These are phyloP conservation scores for maize (Zea mays) DNA, from an alignment of 176 grass and related monocot species.

Conservation along the genomic window DNA sequence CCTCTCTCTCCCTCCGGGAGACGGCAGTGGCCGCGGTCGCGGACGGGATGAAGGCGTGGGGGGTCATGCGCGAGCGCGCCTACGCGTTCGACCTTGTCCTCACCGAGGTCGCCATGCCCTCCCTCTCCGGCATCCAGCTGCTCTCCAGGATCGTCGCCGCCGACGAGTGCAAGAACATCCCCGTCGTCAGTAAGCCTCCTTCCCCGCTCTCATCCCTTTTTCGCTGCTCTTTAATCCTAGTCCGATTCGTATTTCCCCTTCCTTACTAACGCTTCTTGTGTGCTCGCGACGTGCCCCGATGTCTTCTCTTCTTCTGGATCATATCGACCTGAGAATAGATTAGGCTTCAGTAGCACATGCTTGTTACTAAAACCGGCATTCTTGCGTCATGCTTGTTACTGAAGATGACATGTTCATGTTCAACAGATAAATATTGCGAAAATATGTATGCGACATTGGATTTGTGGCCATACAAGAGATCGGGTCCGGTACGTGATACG, in stretches of 20 bases:
- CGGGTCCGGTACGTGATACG: too few relatives aligned
- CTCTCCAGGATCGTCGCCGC: conserved; percentile 69
- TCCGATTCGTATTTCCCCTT: too few relatives aligned
- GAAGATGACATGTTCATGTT: too few relatives aligned
- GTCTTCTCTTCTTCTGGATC: not conserved
- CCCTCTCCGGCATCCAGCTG: conserved; percentile 82
- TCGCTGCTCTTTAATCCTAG: not conserved
- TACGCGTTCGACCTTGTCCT: conserved; percentile 92
- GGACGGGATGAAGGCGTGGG: conserved; percentile 92
- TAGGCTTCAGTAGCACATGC: not conserved
- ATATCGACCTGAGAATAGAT: not conserved
- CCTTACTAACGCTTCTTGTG: not conserved
- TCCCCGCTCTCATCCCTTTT: too few relatives aligned
- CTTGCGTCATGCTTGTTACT: not conserved
- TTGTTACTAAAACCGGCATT: not conserved
- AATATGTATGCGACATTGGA: too few relatives aligned
- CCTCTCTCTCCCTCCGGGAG: conserved; percentile 1
- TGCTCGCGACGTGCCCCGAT: not conserved
- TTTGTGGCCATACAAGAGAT: too few relatives aligned
- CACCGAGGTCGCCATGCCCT: conserved; percentile 92
- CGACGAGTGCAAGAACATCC: conserved; percentile 87
- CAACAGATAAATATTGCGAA: too few relatives aligned
- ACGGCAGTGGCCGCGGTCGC: conserved; percentile 66
- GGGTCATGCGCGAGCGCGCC: conserved; percentile 61
- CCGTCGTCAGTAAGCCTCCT: conserved; percentile 81